phyloP scores from a whole-genome alignment of 495 filamentous ascomycete species.

The Aspergillus sclerotioniger region DNA sequence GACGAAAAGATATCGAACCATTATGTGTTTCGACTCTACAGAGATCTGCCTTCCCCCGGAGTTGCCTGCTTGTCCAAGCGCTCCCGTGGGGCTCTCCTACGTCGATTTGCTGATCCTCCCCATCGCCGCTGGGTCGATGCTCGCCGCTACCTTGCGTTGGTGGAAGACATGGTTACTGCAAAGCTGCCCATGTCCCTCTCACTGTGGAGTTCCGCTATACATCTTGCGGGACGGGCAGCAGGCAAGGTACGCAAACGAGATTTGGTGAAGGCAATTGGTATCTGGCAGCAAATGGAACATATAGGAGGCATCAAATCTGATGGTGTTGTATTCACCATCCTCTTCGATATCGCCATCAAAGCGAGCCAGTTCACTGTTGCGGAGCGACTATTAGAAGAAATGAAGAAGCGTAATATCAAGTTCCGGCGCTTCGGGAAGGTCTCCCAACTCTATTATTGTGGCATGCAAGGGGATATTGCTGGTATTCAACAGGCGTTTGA shows the following conservation, averaged over 20 bases:
- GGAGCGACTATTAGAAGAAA: conserved; percentile 80
- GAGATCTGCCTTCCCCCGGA: conserved; percentile 60
- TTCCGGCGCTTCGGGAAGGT: conserved; percentile 75
- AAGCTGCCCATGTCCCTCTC: conserved; percentile 59
- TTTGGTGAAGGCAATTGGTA: conserved; percentile 65
- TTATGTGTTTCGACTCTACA: conserved; percentile 60
- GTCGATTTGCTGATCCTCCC: conserved; percentile 56
- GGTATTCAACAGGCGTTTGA: conserved; percentile 69
- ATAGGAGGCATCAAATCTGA: conserved; percentile 61
- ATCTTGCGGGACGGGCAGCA: conserved; percentile 71
- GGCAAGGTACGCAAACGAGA: conserved; percentile 60
- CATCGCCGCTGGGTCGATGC: conserved; percentile 42
- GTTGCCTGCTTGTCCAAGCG: conserved; percentile 59
- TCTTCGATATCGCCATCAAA: conserved; percentile 86
- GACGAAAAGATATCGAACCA: conserved; percentile 48
- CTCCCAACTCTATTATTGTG: conserved; percentile 77
- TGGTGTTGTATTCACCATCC: conserved; percentile 80
- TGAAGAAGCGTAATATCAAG: conserved; percentile 60
- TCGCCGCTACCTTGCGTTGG: conserved; percentile 75
- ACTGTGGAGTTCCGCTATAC: conserved; percentile 83
- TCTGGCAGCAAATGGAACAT: conserved; percentile 90
- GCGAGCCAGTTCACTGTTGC: conserved; percentile 78
- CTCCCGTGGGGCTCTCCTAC: conserved; percentile 63
- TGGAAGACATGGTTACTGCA: conserved; percentile 75
- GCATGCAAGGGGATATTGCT: conserved; percentile 64